These are phyloP conservation scores for Chloropicon primus DNA, from an alignment of 139 green algal species.

Conservation along the genomic window DNA sequence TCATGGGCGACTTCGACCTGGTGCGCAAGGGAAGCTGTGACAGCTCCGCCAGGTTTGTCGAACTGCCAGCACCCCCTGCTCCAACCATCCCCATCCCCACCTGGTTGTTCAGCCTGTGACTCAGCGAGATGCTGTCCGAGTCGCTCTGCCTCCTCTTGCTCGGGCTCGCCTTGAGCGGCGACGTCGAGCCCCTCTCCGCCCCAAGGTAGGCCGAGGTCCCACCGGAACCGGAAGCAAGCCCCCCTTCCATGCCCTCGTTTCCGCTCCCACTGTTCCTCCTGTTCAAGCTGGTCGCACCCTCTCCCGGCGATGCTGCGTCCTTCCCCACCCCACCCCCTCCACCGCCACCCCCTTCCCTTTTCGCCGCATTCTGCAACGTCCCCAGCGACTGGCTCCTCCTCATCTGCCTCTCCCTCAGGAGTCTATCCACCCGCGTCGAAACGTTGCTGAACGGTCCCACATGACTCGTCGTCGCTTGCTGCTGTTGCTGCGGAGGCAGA, in stretches of 20 bases:
- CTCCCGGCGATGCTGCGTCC: not conserved
- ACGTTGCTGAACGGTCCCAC: too few relatives aligned
- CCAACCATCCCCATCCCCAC: too few relatives aligned
- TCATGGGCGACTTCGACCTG: not conserved
- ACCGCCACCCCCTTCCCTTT: not conserved
- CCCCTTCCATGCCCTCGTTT: not conserved
- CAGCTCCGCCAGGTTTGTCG: not conserved
- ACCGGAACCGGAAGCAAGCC: not conserved
- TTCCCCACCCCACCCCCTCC: not conserved
- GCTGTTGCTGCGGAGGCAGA: too few relatives aligned
- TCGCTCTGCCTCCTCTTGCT: not conserved
- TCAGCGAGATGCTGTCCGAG: not conserved
- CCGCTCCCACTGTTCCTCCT: not conserved
- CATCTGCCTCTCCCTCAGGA: constrained; percentile 4
- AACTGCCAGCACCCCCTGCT: too few relatives aligned
- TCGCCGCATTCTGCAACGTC: constrained; percentile 5
- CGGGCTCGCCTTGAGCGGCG: not conserved
- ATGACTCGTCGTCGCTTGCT: too few relatives aligned
- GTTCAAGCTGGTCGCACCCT: not conserved
- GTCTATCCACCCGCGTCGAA: not conserved
- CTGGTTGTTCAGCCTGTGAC: not conserved
- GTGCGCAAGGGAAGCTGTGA: not conserved
- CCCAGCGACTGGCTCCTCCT: not conserved
- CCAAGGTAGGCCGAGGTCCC: not conserved
- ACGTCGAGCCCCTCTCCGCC: too few relatives aligned